Evolutionary conservation across 129 eudicot genomes (phyloP), one percentile per base, ranked within the genome.

Genomic region (Saussurea involucrata): DNA sequence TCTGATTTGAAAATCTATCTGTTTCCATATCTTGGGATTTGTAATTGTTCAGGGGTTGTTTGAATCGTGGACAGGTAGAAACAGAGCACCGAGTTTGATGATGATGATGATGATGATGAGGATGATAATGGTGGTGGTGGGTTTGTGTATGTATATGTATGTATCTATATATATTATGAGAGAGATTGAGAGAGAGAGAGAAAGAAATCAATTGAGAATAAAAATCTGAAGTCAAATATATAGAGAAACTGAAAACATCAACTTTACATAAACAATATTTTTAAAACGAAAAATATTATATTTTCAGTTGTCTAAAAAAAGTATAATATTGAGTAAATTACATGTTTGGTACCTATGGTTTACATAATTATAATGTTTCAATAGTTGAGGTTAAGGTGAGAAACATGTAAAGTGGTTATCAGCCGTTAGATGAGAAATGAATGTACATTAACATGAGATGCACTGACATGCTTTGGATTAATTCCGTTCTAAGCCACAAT

Each of bases 51-150:
- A 15, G 24, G n/a, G 46, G 67, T 27, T 77, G 60, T 20, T 75
- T 53, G 68, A 12, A 1, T 36, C 71, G 12, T 60, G 71, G 71
- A 69, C 36, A 57, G 76, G 27, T 60, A 31, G 63, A 76, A 76
- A 55, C 68, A 31, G 44, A 77, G 55, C 81, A 77, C 81, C 74
- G 75, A 77, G 68, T 55, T 68, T 33, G 81, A 57, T 78, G 69
- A 69, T 5, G 64, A 49, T 49, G 53, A n/a, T 67, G 71, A 31
- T 66, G 44, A 66, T 15, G 71, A 66, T 4, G 66, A 28, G 8
- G 15, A 9, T 42, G 53, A 5, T 49, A n/a, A n/a, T n/a, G n/a
- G n/a, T n/a, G 49, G 49, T 36, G 44, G 58, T 46, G 13, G 4
- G 3, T 15, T 0, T 49, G 8, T 49, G 15, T 49, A 17, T 46